Base-by-base conservation (phyloP, 2,329 filamentous ascomycete genomes). In the Trichophyton simii region DNA sequence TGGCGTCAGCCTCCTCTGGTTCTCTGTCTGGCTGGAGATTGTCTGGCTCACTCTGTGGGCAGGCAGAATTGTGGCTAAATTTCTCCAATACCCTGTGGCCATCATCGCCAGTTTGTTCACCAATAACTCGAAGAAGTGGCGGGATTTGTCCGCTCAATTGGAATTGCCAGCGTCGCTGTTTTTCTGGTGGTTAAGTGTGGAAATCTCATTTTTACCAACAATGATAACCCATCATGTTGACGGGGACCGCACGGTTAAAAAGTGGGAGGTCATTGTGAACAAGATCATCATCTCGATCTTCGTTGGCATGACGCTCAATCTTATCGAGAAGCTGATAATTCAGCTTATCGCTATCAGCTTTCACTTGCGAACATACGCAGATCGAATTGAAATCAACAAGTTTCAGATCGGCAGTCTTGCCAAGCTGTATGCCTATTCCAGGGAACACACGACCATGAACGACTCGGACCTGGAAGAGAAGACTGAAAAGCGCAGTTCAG, bases 331-430 rank as follows among this genome's bases (percentile, higher is more conserved):
- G 78, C 88, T 96, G 63, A 82, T 95, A 66, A 95, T 96, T 61
- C 91, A 96, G 70, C 86, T 95, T 75, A 95, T 97, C 67, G 91
- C 92, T 36, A 91, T 91, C 62, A 91, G 87, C 64, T 97, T 97
- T 74, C 92, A 97, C 72, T 79, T 89, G 62, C 83, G 92, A 52
- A 96, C 92, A 0, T 97, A 97, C 69, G 86, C 89, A 25, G 89
- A 92, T 67, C 82, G 92, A 15, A 96, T 96, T 68, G 89, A 94
- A 64, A 81, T 92, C 72, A 95, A 96, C 78, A 95, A 95, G 71
- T 90, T 91, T 65, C 88, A 95, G 69, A 91, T 96, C 62, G 84
- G 80, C 9, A 83, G 81, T 66, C 71, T 87, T 66, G 79, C 80
- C 5, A 87, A 87, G 71, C 72, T 88, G 6, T 87, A 87, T 71